A percentile compares a stretch with the other conserved stretches of the same genome.
Evolutionary conservation across 169 alveolate species (phyloP).

Genomic region (Plasmodium adleri): DNA sequence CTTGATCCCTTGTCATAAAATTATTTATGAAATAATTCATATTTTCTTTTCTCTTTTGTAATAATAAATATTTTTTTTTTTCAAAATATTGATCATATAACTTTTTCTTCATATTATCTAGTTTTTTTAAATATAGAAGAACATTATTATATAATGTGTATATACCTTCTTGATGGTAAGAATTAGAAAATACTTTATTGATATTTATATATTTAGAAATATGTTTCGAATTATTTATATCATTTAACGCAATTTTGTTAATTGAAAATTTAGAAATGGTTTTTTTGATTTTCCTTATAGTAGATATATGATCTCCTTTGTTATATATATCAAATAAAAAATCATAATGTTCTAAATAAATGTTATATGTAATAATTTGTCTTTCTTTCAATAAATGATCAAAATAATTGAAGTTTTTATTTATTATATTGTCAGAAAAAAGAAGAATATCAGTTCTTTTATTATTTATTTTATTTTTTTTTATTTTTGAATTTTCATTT

Average conservation of each 20-base stretch:
- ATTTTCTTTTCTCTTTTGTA: conserved; percentile 7
- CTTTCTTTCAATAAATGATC: conserved; percentile 27
- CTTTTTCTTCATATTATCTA: conserved; percentile 23
- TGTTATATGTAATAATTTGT: conserved; percentile 8
- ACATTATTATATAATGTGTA: conserved; percentile 6
- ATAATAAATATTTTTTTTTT: not conserved
- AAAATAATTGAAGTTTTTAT: conserved; percentile 24
- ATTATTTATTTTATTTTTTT: not conserved
- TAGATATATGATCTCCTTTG: not conserved
- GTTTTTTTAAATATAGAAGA: conserved; percentile 23
- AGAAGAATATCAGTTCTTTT: too few relatives aligned
- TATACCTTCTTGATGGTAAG: conserved; percentile 25
- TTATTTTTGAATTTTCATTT: conserved; percentile 3
- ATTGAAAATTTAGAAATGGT: conserved; percentile 2
- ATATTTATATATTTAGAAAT: not conserved
- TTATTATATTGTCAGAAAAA: not conserved
- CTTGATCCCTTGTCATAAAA: not conserved
- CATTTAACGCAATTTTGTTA: conserved; percentile 9
- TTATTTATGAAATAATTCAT: not conserved
- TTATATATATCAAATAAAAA: conserved; percentile 39
- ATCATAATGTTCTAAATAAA: conserved; percentile 10
- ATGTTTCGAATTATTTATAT: not conserved
- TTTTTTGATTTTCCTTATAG: conserved; percentile 7
- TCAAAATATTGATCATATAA: conserved; percentile 27
- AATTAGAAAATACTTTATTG: conserved; percentile 2